phyloP scores from a whole-genome alignment of 352 stramenopile genomes.

The Phytophthora uliginosa region DNA sequence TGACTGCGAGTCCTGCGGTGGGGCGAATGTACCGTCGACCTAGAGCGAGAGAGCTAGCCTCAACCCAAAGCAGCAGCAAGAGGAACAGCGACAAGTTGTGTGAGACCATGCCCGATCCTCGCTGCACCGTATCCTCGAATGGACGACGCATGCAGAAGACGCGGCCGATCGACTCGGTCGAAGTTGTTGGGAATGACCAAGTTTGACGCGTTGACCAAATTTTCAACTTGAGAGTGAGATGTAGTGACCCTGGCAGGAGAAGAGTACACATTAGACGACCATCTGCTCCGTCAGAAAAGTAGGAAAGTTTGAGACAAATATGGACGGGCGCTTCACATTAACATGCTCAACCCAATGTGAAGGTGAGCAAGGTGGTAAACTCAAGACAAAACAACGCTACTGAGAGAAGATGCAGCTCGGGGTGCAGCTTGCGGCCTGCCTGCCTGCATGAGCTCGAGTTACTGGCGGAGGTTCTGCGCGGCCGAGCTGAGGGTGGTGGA shows the following conservation, averaged over 20 bases:
- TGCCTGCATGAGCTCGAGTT: not conserved
- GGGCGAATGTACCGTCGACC: constrained; percentile 28
- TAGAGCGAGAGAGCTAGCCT: constrained; percentile 10
- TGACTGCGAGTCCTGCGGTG: not conserved
- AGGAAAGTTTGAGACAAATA: not conserved
- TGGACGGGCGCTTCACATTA: not conserved
- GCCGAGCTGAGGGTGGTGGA: constrained; percentile 14
- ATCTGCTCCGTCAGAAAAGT: not conserved
- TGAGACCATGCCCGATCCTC: constrained; percentile 26
- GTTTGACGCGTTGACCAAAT: not conserved
- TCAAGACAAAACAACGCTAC: not conserved
- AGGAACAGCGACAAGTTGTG: constrained; percentile 7
- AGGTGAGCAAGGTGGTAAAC: too few relatives aligned
- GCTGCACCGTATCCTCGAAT: not conserved
- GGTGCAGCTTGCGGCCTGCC: not conserved
- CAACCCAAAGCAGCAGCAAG: constrained; percentile 22
- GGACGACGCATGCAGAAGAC: not conserved
- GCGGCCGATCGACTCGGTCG: constrained; percentile 24
- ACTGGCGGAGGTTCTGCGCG: constrained; percentile 17
- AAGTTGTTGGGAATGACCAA: not conserved
- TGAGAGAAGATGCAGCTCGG: not conserved
- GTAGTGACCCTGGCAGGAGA: not conserved
- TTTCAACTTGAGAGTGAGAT: not conserved
- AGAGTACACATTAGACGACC: not conserved
- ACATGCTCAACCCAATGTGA: not conserved